These are phyloP conservation scores for Speleostelium caveatum DNA, from an alignment of 78 protist species.

Conservation along the genomic window DNA sequence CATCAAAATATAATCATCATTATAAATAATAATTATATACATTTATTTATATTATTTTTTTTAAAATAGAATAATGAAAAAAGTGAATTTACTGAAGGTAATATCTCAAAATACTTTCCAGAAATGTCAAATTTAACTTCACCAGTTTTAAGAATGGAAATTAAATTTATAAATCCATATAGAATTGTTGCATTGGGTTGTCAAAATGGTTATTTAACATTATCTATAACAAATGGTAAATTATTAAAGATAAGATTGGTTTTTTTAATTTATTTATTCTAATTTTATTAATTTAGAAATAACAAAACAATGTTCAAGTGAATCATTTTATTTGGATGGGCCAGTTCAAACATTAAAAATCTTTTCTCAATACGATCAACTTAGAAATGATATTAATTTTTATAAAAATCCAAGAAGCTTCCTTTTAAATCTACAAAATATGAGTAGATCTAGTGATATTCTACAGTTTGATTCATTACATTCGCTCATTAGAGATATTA, in stretches of 20 bases:
- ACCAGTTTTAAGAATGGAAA: slow-evolving; percentile 18
- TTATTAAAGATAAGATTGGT: too few relatives aligned
- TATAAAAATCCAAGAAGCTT: background rate
- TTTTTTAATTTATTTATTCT: too few relatives aligned
- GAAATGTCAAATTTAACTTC: slow-evolving; percentile 50
- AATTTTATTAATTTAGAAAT: background rate
- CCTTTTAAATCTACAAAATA: background rate
- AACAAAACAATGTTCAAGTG: slow-evolving; percentile 19
- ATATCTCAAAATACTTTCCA: slow-evolving; percentile 35
- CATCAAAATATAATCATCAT: too few relatives aligned
- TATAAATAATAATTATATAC: too few relatives aligned
- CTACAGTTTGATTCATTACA: background rate
- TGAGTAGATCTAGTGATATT: background rate
- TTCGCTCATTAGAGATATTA: background rate
- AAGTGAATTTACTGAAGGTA: slow-evolving; percentile 35
- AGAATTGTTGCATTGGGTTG: slow-evolving; percentile 41
- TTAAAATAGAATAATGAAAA: slow-evolving; percentile 5
- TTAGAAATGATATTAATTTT: background rate
- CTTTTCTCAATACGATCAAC: slow-evolving; percentile 2
- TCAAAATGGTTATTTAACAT: slow-evolving; percentile 47
- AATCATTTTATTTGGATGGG: slow-evolving; percentile 66
- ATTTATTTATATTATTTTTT: background rate
- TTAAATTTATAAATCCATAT: slow-evolving; percentile 22
- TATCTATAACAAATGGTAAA: slow-evolving; percentile 48
- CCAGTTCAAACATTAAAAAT: slow-evolving; percentile 61